phyloP scores from a whole-genome alignment of 2,329 filamentous ascomycete species.

The Fusarium sp. region DNA sequence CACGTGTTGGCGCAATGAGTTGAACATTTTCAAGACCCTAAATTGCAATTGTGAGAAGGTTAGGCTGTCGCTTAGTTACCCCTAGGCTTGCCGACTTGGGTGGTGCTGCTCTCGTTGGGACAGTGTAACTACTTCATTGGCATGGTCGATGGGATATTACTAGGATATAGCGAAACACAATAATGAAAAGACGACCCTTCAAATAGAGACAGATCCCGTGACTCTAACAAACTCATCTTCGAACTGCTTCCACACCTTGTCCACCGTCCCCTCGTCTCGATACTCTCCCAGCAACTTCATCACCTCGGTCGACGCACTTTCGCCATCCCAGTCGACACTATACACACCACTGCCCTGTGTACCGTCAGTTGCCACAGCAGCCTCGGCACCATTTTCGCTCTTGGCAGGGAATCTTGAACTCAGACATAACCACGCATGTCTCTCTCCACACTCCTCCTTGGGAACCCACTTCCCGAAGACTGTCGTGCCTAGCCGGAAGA shows the following conservation, averaged over 20 bases:
- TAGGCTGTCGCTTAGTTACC: background rate
- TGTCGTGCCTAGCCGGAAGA: constrained; percentile 15
- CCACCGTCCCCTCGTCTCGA: constrained; percentile 31
- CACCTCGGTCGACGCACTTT: constrained; percentile 27
- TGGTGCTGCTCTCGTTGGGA: background rate
- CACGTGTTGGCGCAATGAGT: background rate
- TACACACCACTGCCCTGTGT: constrained; percentile 40
- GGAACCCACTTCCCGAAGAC: constrained; percentile 25
- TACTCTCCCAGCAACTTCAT: constrained; percentile 30
- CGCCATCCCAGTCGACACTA: constrained; percentile 39
- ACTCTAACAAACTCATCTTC: constrained; percentile 41
- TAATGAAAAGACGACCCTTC: background rate
- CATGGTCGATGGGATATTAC: background rate
- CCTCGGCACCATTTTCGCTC: background rate
- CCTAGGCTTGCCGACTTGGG: background rate
- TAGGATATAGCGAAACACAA: background rate
- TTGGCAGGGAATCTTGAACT: constrained; percentile 35
- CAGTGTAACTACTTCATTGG: background rate
- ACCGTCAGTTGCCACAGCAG: constrained; percentile 35
- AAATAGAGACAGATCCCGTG: constrained; percentile 14
- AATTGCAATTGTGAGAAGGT: background rate
- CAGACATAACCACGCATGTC: constrained; percentile 41
- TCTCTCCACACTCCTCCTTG: constrained; percentile 40
- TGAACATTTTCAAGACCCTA: too few relatives aligned
- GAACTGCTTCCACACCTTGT: constrained; percentile 39